Conservation (phyloP, 768 basidiomycete genomes). For the Suillus spraguei region DNA sequence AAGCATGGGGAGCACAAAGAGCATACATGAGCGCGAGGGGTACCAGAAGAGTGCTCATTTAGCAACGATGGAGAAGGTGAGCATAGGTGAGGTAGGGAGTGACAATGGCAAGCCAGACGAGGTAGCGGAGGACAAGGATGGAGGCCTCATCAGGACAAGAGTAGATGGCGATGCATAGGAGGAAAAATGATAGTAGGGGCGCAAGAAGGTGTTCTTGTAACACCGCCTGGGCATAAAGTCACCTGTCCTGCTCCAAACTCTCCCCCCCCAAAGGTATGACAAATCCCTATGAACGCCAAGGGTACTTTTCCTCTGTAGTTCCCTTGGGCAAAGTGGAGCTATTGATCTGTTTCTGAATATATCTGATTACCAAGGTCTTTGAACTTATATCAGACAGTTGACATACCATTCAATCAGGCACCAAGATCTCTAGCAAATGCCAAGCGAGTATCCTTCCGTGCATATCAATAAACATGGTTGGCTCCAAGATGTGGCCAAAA, state of each 20-base stretch:
- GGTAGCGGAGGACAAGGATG: too few species aligned
- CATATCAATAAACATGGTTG: background rate
- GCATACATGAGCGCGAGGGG: too few species aligned
- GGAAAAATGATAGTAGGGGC: too few species aligned
- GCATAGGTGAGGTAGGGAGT: too few species aligned
- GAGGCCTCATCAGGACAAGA: too few species aligned
- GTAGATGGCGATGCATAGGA: too few species aligned
- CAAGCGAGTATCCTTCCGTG: background rate
- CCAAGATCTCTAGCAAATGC: background rate
- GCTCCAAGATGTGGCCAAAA: background rate
- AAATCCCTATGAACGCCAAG: background rate
- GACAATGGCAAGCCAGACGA: too few species aligned
- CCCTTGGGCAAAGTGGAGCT: background rate
- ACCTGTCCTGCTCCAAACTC: background rate
- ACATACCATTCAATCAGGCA: background rate
- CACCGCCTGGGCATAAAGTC: background rate
- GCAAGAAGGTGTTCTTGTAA: too few species aligned
- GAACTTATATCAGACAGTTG: background rate
- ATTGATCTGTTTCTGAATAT: background rate
- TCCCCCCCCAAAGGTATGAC: background rate
- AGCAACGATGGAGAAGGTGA: too few species aligned
- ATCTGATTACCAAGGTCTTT: background rate
- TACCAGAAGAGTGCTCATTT: too few species aligned
- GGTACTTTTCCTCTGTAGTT: background rate
- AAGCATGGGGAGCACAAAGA: too few species aligned